Evolutionary conservation across 805 yeast species (phyloP).

Genomic region (Lipomyces sp.): DNA sequence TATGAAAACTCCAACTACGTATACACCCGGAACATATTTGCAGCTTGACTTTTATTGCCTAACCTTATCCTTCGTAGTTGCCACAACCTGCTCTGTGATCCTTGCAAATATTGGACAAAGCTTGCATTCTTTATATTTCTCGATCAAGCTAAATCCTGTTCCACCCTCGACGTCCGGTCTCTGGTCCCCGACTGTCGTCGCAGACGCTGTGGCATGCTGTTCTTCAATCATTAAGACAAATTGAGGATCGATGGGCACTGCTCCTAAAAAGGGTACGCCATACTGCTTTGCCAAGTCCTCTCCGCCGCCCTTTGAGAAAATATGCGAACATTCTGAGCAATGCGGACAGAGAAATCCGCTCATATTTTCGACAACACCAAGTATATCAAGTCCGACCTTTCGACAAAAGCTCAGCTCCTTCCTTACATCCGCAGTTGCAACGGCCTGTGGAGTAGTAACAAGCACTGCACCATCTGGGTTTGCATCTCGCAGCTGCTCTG

Average conservation of each 20-base stretch:
- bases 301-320: slow-evolving; percentile 95
- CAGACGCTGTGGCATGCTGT: slow-evolving; percentile 46
- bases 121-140: slow-evolving; percentile 29
- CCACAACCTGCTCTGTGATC: slow-evolving; percentile 27
- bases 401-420: slow-evolving; percentile 91
- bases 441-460: slow-evolving; percentile 95
- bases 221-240: slow-evolving; percentile 88
- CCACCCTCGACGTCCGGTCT: neutral
- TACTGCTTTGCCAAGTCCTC: slow-evolving; percentile 64
- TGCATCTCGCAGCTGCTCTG: slow-evolving; percentile 75
- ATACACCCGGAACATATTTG: neutral
- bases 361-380: slow-evolving; percentile 96
- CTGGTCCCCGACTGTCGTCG: slow-evolving; percentile 40
- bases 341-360: slow-evolving; percentile 94
- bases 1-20: too few species aligned
- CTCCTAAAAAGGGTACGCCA: slow-evolving; percentile 73
- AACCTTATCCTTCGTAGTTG: slow-evolving; percentile 13
- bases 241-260: slow-evolving; percentile 89
- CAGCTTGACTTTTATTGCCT: neutral
- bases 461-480: slow-evolving; percentile 89
- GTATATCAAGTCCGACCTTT: slow-evolving; percentile 75
- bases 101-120: slow-evolving; percentile 35
- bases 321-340: slow-evolving; percentile 84
- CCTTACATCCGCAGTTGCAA: slow-evolving; percentile 90
- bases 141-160: slow-evolving; percentile 14